Evolutionary conservation across 2,329 filamentous ascomycete species (phyloP), one percentile per base, ranked within the genome.

Genomic region (Diaporthe sp.): DNA sequence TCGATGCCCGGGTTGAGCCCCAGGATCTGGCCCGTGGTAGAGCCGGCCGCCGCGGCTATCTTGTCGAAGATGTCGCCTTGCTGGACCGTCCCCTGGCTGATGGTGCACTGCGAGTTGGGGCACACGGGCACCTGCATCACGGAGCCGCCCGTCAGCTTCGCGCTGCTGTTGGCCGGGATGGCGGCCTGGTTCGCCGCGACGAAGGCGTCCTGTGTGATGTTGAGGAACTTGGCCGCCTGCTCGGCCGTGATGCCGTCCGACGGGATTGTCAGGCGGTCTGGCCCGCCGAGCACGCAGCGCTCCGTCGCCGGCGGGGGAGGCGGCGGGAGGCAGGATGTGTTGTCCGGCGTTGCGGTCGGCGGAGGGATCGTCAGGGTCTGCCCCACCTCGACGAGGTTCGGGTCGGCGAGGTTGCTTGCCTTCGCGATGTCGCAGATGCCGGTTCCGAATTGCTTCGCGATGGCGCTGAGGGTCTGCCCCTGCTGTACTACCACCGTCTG

Each of bases 361-460:
- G 61, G 50, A 0, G 71, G 71, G 42, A 73, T 73, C 33, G 61
- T 69, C 30, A 73, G 61, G 15, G 50, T 58, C 42, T 73, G 71
- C 5, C 71, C 71, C 4, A 38, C 15, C 12, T 33, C 28, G 30
- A 73, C 17, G 5, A 58, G 19, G 61, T 73, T 73, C 9, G 71
- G 71, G 52, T 69, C 40, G 19, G 61, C 40, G 28, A 73, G 28
- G 52, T n/a, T n/a, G 61, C 54, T 73, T 40, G 71, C 71, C 17
- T 69, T 73, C 6, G 61, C 71, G 42, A 73, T 73, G 61, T 73
- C 71, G 30, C 71, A 73, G 25, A 73, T 73, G 7, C 71, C 71
- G 8, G 66, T 67, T 13, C 71, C 71, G 40, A 73, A 73, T 4
- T 73, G 60, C 28, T 66, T 19, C 25, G 50, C 52, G 30, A 73